A percentile compares a stretch with the other conserved stretches of the same genome.
phyloP scores from a whole-genome alignment of 352 stramenopile genomes.

The Phytophthora quininea region DNA sequence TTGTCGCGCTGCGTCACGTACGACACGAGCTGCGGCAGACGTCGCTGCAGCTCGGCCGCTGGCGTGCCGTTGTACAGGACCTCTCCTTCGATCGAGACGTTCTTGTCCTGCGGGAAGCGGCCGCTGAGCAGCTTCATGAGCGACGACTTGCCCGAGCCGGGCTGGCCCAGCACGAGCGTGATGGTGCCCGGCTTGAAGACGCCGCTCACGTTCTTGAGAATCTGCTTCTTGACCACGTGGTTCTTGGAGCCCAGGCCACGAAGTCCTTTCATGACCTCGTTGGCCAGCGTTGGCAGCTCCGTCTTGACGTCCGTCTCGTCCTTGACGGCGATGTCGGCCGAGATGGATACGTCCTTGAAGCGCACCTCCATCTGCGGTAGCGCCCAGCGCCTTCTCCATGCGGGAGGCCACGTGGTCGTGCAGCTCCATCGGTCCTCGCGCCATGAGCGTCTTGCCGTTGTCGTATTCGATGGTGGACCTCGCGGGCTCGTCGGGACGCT shows the following conservation, averaged over 20 bases:
- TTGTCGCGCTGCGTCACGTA: conserved; percentile 59
- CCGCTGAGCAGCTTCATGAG: conserved; percentile 48
- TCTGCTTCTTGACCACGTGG: conserved; percentile 25
- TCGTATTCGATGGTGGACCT: conserved; percentile 6
- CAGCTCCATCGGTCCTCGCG: conserved; percentile 15
- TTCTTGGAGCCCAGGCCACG: background rate
- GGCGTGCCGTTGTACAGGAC: background rate
- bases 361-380: conserved; percentile 49
- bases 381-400: conserved; percentile 24
- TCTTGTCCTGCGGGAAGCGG: conserved; percentile 31
- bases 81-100: conserved; percentile 28
- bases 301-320: background rate
- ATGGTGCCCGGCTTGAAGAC: conserved; percentile 38
- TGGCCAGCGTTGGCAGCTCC: background rate
- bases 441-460: conserved; percentile 22
- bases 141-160: conserved; percentile 41
- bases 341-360: conserved; percentile 23
- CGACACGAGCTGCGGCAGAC: conserved; percentile 44
- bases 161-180: conserved; percentile 47
- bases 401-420: conserved; percentile 20
- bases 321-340: conserved; percentile 1
- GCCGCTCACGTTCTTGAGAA: conserved; percentile 34
- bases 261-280: background rate
- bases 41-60: background rate
- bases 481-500: background rate